Evolutionary conservation across 2,329 filamentous ascomycete species (phyloP).

Genomic region (Trichophyton benhamiae): DNA sequence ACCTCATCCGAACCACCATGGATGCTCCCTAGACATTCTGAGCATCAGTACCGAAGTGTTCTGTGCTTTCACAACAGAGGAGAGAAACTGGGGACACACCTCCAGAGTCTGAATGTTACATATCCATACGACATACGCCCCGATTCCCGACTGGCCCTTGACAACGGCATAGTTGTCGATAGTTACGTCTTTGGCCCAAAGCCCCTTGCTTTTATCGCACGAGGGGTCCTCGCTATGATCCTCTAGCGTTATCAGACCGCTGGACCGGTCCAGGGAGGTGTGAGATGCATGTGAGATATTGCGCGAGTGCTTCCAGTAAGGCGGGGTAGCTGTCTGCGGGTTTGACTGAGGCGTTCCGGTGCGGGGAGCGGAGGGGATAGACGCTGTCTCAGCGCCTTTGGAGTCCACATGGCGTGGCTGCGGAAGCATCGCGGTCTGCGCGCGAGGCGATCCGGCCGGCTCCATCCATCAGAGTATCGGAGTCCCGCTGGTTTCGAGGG

Average conservation of each 20-base stretch:
- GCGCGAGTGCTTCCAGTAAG: conserved; percentile 36
- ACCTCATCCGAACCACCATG: conserved; percentile 48
- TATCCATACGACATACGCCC: conserved; percentile 94
- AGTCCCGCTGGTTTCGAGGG: not conserved
- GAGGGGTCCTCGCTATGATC: conserved; percentile 50
- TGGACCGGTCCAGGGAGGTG: conserved; percentile 27
- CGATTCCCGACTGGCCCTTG: conserved; percentile 47
- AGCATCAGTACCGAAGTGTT: conserved; percentile 13
- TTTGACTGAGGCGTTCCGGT: not conserved
- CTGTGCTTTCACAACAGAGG: conserved; percentile 1
- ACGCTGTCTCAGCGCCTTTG: conserved; percentile 2
- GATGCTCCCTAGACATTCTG: conserved; percentile 37
- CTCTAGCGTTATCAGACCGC: conserved; percentile 45
- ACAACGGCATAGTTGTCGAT: conserved; percentile 53
- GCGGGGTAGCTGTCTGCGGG: conserved; percentile 21
- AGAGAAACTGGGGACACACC: conserved; percentile 39
- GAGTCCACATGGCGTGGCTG: not conserved
- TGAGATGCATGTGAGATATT: conserved; percentile 31
- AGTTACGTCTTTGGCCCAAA: conserved; percentile 51
- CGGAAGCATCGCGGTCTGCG: conserved; percentile 12
- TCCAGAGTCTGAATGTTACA: conserved; percentile 75
- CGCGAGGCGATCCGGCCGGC: conserved; percentile 23
- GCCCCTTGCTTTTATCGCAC: conserved; percentile 43
- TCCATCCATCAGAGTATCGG: conserved; percentile 29
- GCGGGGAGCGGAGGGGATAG: conserved; percentile 13